Conservation (phyloP, 306 rosid species). For the Cyamopsis tetragonoloba region DNA sequence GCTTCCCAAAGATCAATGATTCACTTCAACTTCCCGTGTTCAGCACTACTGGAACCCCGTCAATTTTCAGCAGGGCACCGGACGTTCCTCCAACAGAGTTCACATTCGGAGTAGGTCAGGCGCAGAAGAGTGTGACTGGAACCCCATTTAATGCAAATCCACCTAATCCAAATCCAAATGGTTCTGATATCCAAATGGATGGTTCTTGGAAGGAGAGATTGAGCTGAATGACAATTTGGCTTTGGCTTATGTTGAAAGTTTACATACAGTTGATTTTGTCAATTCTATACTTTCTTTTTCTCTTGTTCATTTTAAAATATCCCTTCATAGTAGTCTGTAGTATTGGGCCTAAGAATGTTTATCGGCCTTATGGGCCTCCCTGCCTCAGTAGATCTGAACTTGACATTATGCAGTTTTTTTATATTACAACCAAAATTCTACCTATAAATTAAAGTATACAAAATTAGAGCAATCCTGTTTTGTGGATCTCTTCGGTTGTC, state of each 20-base stretch:
- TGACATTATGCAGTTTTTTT: conserved; percentile 10
- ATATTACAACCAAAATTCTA: background rate
- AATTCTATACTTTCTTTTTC: conserved; percentile 29
- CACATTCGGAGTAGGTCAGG: conserved; percentile 75
- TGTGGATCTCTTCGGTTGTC: no score
- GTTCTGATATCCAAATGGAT: conserved; percentile 77
- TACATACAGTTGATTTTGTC: no score
- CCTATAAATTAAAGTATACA: conserved; percentile 5
- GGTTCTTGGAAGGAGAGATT: conserved; percentile 55
- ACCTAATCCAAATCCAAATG: conserved; percentile 59
- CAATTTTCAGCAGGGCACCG: conserved; percentile 50
- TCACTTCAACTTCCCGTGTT: conserved; percentile 55
- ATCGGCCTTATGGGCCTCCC: conserved; percentile 7
- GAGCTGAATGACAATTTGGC: conserved; percentile 30
- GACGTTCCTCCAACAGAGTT: conserved; percentile 53
- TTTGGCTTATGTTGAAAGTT: background rate
- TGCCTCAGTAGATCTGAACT: conserved; percentile 1
- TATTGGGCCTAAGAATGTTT: conserved; percentile 8
- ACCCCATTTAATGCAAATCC: conserved; percentile 41
- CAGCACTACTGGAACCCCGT: conserved; percentile 44
- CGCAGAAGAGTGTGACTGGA: conserved; percentile 42
- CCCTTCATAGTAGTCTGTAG: conserved; percentile 26
- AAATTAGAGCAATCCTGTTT: background rate
- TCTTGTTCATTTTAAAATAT: conserved; percentile 14
- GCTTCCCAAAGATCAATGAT: conserved; percentile 65